These are phyloP conservation scores for Tilletia setariae DNA, from an alignment of 1,284 basidiomycete species.

Conservation along the genomic window DNA sequence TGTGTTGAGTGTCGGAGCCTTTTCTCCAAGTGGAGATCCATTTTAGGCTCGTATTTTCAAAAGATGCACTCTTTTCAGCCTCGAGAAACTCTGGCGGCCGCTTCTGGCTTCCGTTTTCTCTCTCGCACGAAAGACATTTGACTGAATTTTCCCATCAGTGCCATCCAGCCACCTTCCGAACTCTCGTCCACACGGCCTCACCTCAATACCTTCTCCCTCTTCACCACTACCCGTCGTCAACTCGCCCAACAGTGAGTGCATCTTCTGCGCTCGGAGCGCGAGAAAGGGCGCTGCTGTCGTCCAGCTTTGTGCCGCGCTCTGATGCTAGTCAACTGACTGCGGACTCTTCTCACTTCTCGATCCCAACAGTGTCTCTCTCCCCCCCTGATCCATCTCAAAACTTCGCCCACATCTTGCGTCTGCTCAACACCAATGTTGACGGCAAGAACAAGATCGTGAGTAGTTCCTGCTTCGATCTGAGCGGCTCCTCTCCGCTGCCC, in stretches of 20 bases:
- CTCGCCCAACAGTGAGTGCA: constrained; percentile 13
- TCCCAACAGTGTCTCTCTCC: constrained; percentile 19
- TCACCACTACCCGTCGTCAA: not conserved
- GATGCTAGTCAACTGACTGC: not conserved
- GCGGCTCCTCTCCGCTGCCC: too few relatives aligned
- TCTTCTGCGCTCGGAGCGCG: not conserved
- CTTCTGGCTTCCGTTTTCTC: too few relatives aligned
- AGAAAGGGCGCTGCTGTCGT: not conserved
- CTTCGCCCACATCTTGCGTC: constrained; percentile 61
- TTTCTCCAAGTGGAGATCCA: too few relatives aligned
- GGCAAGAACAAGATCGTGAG: constrained; percentile 83
- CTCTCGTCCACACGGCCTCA: too few relatives aligned
- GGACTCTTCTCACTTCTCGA: not conserved
- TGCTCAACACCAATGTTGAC: constrained; percentile 99
- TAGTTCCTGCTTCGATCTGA: constrained; percentile 65
- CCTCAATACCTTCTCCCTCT: not conserved
- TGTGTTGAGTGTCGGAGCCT: too few relatives aligned
- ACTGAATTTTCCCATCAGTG: too few relatives aligned
- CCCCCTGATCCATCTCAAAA: constrained; percentile 53
- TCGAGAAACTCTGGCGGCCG: too few relatives aligned
- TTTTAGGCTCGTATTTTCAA: too few relatives aligned
- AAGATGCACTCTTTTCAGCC: too few relatives aligned
- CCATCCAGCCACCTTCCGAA: too few relatives aligned
- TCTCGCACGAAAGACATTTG: too few relatives aligned
- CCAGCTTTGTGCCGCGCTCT: not conserved